Percentiles rank a stretch among this genome's conserved stretches.
phyloP scores from a whole-genome alignment of 495 filamentous ascomycete genomes.

The Tuber aestivum region DNA sequence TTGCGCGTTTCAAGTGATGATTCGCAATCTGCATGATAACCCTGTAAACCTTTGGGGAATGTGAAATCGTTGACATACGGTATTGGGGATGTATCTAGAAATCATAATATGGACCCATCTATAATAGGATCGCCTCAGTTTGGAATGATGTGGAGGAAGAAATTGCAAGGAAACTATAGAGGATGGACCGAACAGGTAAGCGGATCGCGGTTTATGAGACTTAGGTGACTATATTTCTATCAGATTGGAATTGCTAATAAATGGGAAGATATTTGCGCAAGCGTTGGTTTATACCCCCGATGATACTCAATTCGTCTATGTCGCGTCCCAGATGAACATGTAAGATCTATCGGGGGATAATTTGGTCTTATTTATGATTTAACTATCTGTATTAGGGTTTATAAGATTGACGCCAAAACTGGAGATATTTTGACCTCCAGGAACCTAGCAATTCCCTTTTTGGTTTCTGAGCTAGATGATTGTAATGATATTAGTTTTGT shows the following conservation, averaged over 20 bases:
- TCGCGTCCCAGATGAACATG: constrained; percentile 48
- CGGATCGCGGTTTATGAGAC: neutral
- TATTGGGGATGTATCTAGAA: constrained; percentile 27
- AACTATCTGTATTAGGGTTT: constrained; percentile 46
- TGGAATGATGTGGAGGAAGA: constrained; percentile 46
- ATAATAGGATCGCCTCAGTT: constrained; percentile 46
- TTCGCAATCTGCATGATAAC: neutral
- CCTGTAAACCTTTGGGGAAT: neutral
- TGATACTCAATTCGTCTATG: constrained; percentile 46
- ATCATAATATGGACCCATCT: constrained; percentile 50
- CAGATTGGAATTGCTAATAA: neutral
- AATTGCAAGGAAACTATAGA: constrained; percentile 45
- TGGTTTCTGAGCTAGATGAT: constrained; percentile 45
- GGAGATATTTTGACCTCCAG: constrained; percentile 44
- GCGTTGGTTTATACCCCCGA: constrained; percentile 49
- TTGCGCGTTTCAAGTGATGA: neutral
- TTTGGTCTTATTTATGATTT: constrained; percentile 44
- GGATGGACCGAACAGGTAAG: constrained; percentile 23
- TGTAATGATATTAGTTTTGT: constrained; percentile 48
- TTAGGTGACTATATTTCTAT: neutral
- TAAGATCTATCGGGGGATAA: neutral
- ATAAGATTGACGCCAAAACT: constrained; percentile 48
- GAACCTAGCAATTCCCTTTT: constrained; percentile 47
- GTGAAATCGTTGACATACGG: neutral
- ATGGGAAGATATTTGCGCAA: constrained; percentile 47